Evolutionary conservation across 208 protist species (phyloP).

Genomic region (Crithidia acanthocephali): DNA sequence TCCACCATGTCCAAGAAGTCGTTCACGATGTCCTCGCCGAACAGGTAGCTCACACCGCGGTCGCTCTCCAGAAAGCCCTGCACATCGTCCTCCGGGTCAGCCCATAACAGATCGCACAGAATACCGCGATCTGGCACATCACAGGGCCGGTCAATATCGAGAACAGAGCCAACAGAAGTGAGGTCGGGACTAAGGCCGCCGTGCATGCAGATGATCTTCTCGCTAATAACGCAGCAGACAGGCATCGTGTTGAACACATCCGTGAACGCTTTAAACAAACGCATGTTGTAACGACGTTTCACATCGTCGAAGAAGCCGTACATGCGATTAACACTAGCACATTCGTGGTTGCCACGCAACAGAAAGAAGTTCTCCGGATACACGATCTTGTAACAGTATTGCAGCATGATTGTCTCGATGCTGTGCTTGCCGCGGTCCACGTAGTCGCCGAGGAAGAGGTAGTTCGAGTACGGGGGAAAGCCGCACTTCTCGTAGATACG

Average conservation of each 20-base stretch:
- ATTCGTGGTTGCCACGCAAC: constrained; percentile 99
- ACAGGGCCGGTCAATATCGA: constrained; percentile 96
- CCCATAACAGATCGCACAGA: constrained; percentile 99
- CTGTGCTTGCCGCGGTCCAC: constrained; percentile 98
- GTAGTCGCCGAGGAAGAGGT: constrained; percentile 99
- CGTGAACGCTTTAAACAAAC: constrained; percentile 99
- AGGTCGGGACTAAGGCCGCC: constrained; percentile 98
- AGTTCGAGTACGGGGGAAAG: constrained; percentile 99
- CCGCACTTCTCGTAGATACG: constrained; percentile 99
- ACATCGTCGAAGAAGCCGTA: constrained; percentile 99
- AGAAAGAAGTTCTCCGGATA: constrained; percentile 99
- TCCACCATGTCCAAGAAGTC: constrained; percentile 99
- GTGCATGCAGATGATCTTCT: constrained; percentile 99
- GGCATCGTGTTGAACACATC: constrained; percentile 99
- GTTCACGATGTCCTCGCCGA: constrained; percentile 98
- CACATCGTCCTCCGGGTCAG: constrained; percentile 96
- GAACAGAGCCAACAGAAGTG: constrained; percentile 93
- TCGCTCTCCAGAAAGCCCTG: constrained; percentile 97
- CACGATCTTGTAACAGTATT: constrained; percentile 96
- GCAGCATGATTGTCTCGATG: constrained; percentile 93
- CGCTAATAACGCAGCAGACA: constrained; percentile 98
- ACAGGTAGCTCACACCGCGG: constrained; percentile 98
- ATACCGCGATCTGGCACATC: constrained; percentile 99
- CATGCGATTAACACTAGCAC: constrained; percentile 97
- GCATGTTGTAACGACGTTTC: constrained; percentile 93